Base-by-base conservation (phyloP, 2,329 filamentous ascomycete species). In the Penicillium polonicum region DNA sequence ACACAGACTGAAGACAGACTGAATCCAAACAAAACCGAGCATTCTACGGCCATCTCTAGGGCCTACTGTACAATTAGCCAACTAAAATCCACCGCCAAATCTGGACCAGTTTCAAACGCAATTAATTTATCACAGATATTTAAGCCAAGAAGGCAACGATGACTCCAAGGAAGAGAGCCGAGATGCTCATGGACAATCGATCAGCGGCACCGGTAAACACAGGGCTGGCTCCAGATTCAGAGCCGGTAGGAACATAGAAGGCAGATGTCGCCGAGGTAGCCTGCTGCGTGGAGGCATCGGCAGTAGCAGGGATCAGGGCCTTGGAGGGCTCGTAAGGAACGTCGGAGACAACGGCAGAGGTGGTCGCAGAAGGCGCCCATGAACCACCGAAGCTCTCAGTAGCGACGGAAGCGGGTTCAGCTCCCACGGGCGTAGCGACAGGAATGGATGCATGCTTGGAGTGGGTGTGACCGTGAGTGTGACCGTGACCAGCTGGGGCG, bases 151-250 rank as follows among this genome's bases (percentile, higher is more conserved):
- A 25, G 7, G 49, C 55, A 42, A 48, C 42, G 33, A 53, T 25
- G 21, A 48, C 7, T 12, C 35, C 49, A 21, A 33, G 42, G 17
- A 42, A 17, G 21, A 57, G 33, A 27, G 49, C 43, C 0, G 49
- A 31, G 9, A 48, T 21, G 42, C 55, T 57, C 27, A 45, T 13
- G 3, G 39, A 48, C 25, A 53, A 5, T 1, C 36, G 36, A 31
- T 42, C 35, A 6, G 49, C 55, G n/a, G 49, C 49, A 8, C 55
- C 55, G 5, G 55, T 57, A 23, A 57, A 57, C 15, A 53, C 36
- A 15, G 55, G 55, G 29, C 42, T 21, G 6, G 13, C 35, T 27
- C 54, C 48, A 7, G 50, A 48, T 21, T 41, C 17, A 31, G 55
- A 48, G 8, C 27, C 42, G n/a, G 29, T 53, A 3, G 55, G 36